phyloP scores from a whole-genome alignment of 305 asterid species.

The Nicotiana rustica region DNA sequence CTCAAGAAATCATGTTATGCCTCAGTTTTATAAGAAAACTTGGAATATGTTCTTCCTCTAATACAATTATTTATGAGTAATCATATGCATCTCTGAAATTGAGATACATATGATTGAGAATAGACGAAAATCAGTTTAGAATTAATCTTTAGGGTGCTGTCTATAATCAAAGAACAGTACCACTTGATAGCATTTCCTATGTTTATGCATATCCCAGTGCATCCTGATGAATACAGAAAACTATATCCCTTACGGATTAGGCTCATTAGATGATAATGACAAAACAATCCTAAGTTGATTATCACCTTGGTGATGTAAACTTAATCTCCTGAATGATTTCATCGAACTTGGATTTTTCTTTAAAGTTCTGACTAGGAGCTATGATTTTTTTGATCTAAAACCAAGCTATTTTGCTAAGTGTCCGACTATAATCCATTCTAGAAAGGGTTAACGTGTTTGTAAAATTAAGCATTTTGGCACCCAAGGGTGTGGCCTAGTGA shows the following conservation, averaged over 20 bases:
- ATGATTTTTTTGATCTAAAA: background rate
- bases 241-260: background rate
- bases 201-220: background rate
- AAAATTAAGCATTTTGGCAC: too few species aligned
- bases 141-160: background rate
- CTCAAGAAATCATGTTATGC: background rate
- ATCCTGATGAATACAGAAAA: background rate
- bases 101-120: background rate
- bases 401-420: background rate
- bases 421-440: background rate
- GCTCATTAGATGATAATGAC: background rate
- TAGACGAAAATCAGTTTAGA: background rate
- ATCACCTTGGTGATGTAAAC: background rate
- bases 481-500: too few species aligned
- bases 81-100: background rate
- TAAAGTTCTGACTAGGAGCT: background rate
- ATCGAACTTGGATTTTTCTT: background rate
- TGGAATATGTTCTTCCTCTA: background rate
- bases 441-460: too few species aligned
- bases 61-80: background rate
- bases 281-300: background rate
- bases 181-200: background rate
- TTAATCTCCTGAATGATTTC: background rate
- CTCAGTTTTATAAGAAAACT: background rate
- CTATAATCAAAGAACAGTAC: background rate